Evolutionary conservation across 2,329 filamentous ascomycete genomes (phyloP).

Genomic region (Fusarium sp.): DNA sequence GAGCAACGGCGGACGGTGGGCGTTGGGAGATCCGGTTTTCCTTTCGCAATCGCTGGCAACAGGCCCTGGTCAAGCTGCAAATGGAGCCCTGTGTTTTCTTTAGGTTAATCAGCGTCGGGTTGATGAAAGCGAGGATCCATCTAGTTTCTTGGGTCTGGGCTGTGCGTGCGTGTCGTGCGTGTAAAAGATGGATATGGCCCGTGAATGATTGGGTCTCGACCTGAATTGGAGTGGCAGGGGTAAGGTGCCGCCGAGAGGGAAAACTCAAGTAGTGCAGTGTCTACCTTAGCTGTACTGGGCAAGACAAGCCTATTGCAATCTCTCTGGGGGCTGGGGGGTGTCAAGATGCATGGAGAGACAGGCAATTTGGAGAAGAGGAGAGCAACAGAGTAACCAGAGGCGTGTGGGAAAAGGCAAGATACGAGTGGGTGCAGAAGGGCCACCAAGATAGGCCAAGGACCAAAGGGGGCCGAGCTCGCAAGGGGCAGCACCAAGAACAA

Average conservation of each 20-base stretch:
- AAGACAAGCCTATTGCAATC: constrained; percentile 39
- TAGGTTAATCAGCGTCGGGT: constrained; percentile 43
- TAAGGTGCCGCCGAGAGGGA: constrained; percentile 41
- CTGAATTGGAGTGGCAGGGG: constrained; percentile 35
- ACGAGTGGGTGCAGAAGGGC: constrained; percentile 30
- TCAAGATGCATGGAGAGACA: constrained; percentile 35
- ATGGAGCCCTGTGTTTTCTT: constrained; percentile 37
- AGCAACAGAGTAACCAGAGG: constrained; percentile 35
- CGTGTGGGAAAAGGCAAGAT: constrained; percentile 39
- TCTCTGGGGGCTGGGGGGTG: constrained; percentile 35
- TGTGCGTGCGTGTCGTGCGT: constrained; percentile 36
- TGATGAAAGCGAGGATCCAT: constrained; percentile 40
- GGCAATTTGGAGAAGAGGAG: constrained; percentile 31
- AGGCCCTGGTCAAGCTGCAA: constrained; percentile 35
- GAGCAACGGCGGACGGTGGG: constrained; percentile 26
- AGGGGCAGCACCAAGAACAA: constrained; percentile 35
- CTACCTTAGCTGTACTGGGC: constrained; percentile 38
- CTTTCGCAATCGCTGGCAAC: constrained; percentile 25
- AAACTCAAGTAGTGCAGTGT: constrained; percentile 38
- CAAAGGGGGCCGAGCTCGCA: constrained; percentile 35
- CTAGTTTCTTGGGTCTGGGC: constrained; percentile 20
- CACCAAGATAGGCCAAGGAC: constrained; percentile 34
- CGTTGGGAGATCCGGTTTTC: constrained; percentile 27
- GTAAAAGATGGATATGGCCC: constrained; percentile 40
- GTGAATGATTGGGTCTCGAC: constrained; percentile 42